Evolutionary conservation across 805 yeast species (phyloP).

Genomic region (Candida fluviatilis): DNA sequence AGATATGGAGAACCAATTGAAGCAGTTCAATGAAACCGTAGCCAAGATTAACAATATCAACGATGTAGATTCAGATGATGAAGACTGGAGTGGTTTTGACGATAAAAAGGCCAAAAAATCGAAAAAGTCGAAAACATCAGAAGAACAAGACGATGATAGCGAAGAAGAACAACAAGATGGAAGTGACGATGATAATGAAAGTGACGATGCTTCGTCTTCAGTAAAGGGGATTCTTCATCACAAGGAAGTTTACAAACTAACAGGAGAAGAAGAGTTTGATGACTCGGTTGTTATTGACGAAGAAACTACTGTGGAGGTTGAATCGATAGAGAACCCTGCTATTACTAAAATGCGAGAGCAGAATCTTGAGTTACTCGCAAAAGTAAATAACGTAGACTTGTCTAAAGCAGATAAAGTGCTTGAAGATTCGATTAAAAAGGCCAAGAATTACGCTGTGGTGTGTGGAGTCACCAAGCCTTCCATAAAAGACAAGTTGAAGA

Average conservation of each 20-base stretch:
- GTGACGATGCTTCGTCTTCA: constrained; percentile 3
- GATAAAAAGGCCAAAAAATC: constrained; percentile 14
- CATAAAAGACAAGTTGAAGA: constrained; percentile 23
- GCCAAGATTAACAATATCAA: constrained; percentile 19
- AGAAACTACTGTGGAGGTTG: constrained; percentile 41
- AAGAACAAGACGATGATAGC: constrained; percentile 12
- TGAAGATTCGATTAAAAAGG: constrained; percentile 70
- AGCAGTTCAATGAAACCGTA: constrained; percentile 49
- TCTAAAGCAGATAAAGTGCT: constrained; percentile 64
- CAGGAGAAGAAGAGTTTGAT: constrained; percentile 18
- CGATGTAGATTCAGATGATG: constrained; percentile 18
- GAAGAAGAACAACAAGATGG: constrained; percentile 12
- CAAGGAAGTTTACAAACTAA: constrained; percentile 34
- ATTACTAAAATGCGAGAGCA: constrained; percentile 26
- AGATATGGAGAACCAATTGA: constrained; percentile 60
- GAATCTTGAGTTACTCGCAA: constrained; percentile 44
- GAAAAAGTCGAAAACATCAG: constrained; percentile 11
- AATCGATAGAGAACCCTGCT: constrained; percentile 43
- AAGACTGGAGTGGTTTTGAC: constrained; percentile 42
- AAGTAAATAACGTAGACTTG: constrained; percentile 68
- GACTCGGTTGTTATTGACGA: constrained; percentile 39
- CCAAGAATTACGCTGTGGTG: constrained; percentile 76
- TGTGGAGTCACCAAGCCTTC: constrained; percentile 46
- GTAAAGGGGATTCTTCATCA: constrained; percentile 42
- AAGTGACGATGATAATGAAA: constrained; percentile 10